Conservation (phyloP, 2,329 filamentous ascomycete species). For the Penicillium sp. region DNA sequence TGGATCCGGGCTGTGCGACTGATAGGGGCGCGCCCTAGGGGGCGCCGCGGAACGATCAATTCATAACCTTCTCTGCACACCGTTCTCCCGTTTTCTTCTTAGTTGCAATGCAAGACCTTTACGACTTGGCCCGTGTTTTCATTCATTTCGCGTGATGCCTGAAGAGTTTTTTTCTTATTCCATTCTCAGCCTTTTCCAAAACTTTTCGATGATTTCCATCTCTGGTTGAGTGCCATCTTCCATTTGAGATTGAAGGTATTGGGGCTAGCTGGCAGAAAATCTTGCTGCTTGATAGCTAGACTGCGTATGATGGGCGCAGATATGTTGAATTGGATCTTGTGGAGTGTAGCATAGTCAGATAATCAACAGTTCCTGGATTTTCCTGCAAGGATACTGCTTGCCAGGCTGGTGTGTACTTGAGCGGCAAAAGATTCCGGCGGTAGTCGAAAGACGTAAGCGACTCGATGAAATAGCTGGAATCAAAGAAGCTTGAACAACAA, state of each 20-base stretch:
- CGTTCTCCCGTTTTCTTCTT: slow-evolving; percentile 27
- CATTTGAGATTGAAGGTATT: background rate
- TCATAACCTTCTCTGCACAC: slow-evolving; percentile 32
- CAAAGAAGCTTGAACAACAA: background rate
- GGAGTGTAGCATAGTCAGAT: slow-evolving; percentile 2
- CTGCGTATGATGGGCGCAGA: background rate
- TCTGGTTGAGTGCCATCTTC: background rate
- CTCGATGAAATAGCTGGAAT: background rate
- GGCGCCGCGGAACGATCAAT: slow-evolving; percentile 29
- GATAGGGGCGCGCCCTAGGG: slow-evolving; percentile 23
- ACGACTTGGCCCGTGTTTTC: slow-evolving; percentile 33
- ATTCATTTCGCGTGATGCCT: slow-evolving; percentile 14
- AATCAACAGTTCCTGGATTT: background rate
- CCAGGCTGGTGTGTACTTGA: background rate
- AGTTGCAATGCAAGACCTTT: slow-evolving; percentile 41
- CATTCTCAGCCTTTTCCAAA: slow-evolving; percentile 18
- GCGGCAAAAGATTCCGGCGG: slow-evolving; percentile 7
- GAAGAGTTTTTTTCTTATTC: slow-evolving; percentile 8
- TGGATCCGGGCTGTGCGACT: slow-evolving; percentile 37
- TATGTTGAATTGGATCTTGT: background rate
- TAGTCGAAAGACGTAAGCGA: background rate
- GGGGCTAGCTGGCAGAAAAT: background rate
- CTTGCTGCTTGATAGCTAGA: background rate
- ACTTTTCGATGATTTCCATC: background rate
- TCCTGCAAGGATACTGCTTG: background rate